Base-by-base conservation (phyloP, 208 protist species). In the Herpetomonas samuelpessoai region DNA sequence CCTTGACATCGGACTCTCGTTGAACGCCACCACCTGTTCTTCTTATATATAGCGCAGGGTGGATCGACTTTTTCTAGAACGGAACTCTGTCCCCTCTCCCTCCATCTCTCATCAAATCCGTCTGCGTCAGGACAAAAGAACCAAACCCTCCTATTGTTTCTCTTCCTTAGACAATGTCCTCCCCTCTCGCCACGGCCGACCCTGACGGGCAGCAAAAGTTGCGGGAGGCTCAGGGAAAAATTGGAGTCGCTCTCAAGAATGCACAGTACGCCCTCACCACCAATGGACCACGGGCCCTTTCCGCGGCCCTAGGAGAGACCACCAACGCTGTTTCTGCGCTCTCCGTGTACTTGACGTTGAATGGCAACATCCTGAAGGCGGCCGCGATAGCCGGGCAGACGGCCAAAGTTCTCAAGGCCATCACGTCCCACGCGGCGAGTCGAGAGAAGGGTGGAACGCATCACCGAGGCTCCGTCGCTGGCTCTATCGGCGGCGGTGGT, bases 191-290 rank as follows among this genome's bases (percentile, higher is more conserved):
- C 2, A 31, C 64, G 1, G 19, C 67, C 3, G 25, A 45, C 2
- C 56, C 66, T 28, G 69, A 71, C 10, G 75, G 71, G 28, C 31
- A 51, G 27, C 71, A 82, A 22, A 75, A 57, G 50, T 31, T 78
- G 31, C 68, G 71, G 16, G 71, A 81, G 29, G 69, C 73, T 27
- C 74, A 85, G 62, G 52, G 64, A 18, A 76, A 65, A 12, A 87
- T 91, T 49, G 80, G 74, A n/a, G 71, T 74, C 22, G 65, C 80
- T 6, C 61, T 91, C 31, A 71, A 81, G 39, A 82, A 84, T 35
- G 80, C 80, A 9, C 76, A 91, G 68, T 78, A 83, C 46, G 74
- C 79, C 12, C 57, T 92, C 19, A 81, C 62, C 50, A 75, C 77
- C 6, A 57, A 75, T 54, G 59, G 57, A 21, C 52, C 70, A 30